Percentiles rank a stretch among this genome's conserved stretches.
Evolutionary conservation across 1,139 yeast species (phyloP).

Genomic region (Fermentozyma sake): DNA sequence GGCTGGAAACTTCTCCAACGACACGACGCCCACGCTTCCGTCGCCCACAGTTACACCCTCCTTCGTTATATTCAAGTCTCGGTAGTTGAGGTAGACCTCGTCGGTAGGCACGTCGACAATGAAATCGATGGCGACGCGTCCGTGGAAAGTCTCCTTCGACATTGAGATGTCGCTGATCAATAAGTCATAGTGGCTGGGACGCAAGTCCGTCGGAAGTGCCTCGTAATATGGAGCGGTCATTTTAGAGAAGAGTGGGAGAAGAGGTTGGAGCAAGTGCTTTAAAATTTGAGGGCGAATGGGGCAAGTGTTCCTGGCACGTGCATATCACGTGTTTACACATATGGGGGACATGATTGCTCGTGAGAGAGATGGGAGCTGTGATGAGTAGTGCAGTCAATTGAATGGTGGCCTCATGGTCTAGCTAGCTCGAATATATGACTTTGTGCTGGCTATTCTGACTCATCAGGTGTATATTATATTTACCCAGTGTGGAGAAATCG

Average conservation of each 20-base stretch:
- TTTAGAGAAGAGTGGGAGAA: not conserved
- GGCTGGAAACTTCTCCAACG: slow-evolving; percentile 16
- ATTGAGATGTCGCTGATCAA: slow-evolving; percentile 34
- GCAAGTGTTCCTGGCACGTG: too few species aligned
- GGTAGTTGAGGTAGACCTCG: slow-evolving; percentile 39
- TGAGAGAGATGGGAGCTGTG: too few species aligned
- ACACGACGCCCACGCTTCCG: slow-evolving; percentile 8
- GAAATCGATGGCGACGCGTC: slow-evolving; percentile 38
- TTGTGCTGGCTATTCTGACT: too few species aligned
- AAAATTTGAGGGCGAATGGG: too few species aligned
- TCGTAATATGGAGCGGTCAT: slow-evolving; percentile 20
- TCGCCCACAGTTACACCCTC: slow-evolving; percentile 7
- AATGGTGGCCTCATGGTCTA: too few species aligned
- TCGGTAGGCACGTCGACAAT: slow-evolving; percentile 26
- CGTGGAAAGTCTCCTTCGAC: slow-evolving; percentile 30
- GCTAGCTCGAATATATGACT: too few species aligned
- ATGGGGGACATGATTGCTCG: too few species aligned
- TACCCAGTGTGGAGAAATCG: too few species aligned
- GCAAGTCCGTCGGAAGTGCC: slow-evolving; percentile 40
- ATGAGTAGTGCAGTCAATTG: too few species aligned
- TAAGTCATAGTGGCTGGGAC: slow-evolving; percentile 43
- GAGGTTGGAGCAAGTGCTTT: too few species aligned
- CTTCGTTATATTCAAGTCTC: slow-evolving; percentile 25
- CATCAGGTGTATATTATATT: too few species aligned
- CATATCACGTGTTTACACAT: too few species aligned